Evolutionary conservation across 2,329 filamentous ascomycete genomes (phyloP).

Genomic region (Ophiostoma sp.): DNA sequence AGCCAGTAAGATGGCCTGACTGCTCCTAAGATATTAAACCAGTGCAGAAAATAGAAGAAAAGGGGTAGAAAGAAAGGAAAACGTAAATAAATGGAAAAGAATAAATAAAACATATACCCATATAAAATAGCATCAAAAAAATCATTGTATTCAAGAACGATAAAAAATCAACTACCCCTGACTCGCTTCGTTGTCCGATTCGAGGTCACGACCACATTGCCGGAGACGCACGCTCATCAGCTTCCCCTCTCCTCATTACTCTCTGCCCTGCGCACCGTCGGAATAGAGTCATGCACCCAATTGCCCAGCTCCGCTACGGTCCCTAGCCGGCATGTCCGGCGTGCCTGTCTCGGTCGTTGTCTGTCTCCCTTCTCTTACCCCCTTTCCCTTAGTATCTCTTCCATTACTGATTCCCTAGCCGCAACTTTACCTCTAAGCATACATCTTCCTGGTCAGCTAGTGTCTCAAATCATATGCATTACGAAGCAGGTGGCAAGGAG

Average conservation of each 20-base stretch:
- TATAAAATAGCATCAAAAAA: background rate
- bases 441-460: too few species aligned
- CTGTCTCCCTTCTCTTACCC: background rate
- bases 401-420: background rate
- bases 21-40: background rate
- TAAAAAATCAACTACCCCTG: background rate
- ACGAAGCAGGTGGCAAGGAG: background rate
- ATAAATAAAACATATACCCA: background rate
- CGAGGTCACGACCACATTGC: conserved; percentile 3
- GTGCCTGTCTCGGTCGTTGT: background rate
- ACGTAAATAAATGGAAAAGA: background rate
- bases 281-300: conserved; percentile 7
- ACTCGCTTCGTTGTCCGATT: background rate
- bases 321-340: background rate
- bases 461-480: background rate
- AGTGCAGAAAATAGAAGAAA: background rate
- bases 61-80: background rate
- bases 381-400: background rate
- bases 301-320: background rate
- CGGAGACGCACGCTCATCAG: background rate
- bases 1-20: too few species aligned
- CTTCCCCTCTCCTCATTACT: background rate
- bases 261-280: background rate
- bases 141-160: too few species aligned
- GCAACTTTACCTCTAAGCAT: background rate